These are phyloP conservation scores for Paracoccidioides brasiliensis DNA, from an alignment of 2,329 filamentous ascomycete species.

Conservation along the genomic window DNA sequence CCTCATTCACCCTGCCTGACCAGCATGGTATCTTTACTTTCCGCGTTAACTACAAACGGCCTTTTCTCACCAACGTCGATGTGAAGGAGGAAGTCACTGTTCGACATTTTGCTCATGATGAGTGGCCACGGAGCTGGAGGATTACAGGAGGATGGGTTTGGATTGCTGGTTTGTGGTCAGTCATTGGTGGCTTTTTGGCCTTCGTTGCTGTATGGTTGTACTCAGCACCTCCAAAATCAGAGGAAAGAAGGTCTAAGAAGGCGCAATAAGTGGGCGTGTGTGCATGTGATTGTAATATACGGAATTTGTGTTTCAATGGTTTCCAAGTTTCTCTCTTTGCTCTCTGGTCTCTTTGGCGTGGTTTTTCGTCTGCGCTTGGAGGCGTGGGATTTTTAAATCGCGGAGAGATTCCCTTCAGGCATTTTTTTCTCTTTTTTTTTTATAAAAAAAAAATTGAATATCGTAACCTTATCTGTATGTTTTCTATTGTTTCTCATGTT, in stretches of 20 bases:
- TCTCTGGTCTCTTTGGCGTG: background rate
- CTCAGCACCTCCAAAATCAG: conserved; percentile 40
- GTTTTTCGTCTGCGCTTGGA: background rate
- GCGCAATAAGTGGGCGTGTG: conserved; percentile 1
- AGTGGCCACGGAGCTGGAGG: conserved; percentile 81
- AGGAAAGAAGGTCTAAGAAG: conserved; percentile 7
- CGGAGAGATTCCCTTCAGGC: background rate
- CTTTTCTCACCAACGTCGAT: conserved; percentile 77
- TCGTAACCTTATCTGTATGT: background rate
- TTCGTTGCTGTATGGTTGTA: conserved; percentile 88
- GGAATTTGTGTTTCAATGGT: background rate
- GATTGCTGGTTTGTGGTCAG: conserved; percentile 77
- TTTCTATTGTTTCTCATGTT: background rate
- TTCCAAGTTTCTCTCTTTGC: background rate
- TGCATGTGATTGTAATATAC: background rate
- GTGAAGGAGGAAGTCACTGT: conserved; percentile 94
- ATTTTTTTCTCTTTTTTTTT: background rate
- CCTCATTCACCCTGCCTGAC: conserved; percentile 72
- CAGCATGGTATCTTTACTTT: conserved; percentile 99
- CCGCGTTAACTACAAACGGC: conserved; percentile 90
- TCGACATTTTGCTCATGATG: conserved; percentile 91
- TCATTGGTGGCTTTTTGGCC: conserved; percentile 67
- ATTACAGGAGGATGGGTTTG: conserved; percentile 91
- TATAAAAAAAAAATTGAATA: background rate
- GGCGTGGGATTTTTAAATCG: background rate